A percentile compares a stretch with the other conserved stretches of the same genome.
Conservation (phyloP, 2,329 filamentous ascomycete genomes). For the Clarireedia monteithiana region DNA sequence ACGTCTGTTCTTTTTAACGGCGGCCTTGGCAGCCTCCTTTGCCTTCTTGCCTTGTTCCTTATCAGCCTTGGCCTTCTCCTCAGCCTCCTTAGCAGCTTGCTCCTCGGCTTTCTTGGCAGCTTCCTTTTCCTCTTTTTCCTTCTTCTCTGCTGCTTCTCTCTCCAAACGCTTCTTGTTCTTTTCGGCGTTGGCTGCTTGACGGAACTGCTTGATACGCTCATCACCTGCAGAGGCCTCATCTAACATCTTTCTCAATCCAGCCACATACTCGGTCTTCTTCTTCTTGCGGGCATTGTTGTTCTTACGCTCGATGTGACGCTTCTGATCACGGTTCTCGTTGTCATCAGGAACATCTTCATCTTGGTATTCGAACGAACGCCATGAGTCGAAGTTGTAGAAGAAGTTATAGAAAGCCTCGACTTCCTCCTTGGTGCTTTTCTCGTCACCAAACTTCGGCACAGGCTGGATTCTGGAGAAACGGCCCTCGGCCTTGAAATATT, state of each 20-base stretch:
- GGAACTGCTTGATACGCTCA: conserved; percentile 96
- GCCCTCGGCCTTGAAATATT: conserved; percentile 82
- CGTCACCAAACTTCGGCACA: conserved; percentile 78
- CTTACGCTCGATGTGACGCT: conserved; percentile 96
- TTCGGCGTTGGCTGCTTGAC: conserved; percentile 79
- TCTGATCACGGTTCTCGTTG: conserved; percentile 98
- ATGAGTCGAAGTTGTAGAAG: conserved; percentile 99
- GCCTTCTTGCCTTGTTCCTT: conserved; percentile 86
- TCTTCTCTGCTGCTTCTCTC: conserved; percentile 85
- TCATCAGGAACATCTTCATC: conserved; percentile 98
- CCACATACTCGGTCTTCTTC: conserved; percentile 98
- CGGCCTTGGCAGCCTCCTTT: conserved; percentile 97
- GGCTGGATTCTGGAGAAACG: conserved; percentile 90
- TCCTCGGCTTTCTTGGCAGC: conserved; percentile 80
- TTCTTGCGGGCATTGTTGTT: conserved; percentile 96
- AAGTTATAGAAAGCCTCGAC: conserved; percentile 99
- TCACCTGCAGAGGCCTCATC: conserved; percentile 80
- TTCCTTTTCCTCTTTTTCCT: conserved; percentile 75
- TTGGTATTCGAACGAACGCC: conserved; percentile 95
- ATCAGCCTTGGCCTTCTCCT: conserved; percentile 76
- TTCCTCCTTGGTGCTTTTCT: conserved; percentile 77
- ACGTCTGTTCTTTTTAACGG: conserved; percentile 99
- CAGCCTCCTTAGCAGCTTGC: conserved; percentile 71
- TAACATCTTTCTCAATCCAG: conserved; percentile 80
- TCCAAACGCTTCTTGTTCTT: conserved; percentile 95